Percentiles rank a stretch among this genome's conserved stretches.
phyloP scores from a whole-genome alignment of 768 basidiomycete genomes.

The Trametes coccinea region DNA sequence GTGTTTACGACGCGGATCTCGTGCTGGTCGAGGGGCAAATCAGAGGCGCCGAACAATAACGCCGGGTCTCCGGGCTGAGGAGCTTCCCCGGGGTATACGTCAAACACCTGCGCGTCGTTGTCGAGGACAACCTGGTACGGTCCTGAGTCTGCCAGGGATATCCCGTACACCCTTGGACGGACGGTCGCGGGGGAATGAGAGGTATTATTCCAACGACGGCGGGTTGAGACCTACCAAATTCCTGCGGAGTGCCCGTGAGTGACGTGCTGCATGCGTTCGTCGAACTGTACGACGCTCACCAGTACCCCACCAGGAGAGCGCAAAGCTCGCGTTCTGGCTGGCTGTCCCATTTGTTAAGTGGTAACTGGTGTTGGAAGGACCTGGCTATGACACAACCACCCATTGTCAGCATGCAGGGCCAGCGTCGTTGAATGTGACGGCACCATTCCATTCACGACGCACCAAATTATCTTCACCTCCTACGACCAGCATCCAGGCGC shows the following conservation, averaged over 20 bases:
- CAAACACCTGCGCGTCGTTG: not conserved
- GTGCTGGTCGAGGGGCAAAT: constrained; percentile 12
- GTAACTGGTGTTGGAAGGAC: constrained; percentile 5
- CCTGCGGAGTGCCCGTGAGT: not conserved
- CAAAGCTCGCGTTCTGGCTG: constrained; percentile 11
- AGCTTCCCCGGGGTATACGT: constrained; percentile 8
- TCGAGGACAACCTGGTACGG: constrained; percentile 21
- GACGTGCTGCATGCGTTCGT: not conserved
- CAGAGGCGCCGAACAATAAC: not conserved
- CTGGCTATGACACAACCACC: not conserved
- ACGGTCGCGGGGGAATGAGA: no score
- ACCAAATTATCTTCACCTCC: constrained; percentile 14
- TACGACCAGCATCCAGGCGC: constrained; percentile 23
- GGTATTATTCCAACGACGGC: no score
- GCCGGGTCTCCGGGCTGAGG: not conserved
- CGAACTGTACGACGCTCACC: constrained; percentile 5
- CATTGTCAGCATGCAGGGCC: not conserved
- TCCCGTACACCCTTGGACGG: constrained; percentile 18
- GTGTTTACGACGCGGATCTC: constrained; percentile 19
- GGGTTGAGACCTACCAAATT: not conserved
- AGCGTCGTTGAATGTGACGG: no score
- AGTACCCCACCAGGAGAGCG: constrained; percentile 21
- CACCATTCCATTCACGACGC: not conserved
- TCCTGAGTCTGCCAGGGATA: constrained; percentile 12
- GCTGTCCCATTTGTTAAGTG: constrained; percentile 19